Evolutionary conservation across 169 alveolate genomes (phyloP).

Genomic region (Babesia bigemina): DNA sequence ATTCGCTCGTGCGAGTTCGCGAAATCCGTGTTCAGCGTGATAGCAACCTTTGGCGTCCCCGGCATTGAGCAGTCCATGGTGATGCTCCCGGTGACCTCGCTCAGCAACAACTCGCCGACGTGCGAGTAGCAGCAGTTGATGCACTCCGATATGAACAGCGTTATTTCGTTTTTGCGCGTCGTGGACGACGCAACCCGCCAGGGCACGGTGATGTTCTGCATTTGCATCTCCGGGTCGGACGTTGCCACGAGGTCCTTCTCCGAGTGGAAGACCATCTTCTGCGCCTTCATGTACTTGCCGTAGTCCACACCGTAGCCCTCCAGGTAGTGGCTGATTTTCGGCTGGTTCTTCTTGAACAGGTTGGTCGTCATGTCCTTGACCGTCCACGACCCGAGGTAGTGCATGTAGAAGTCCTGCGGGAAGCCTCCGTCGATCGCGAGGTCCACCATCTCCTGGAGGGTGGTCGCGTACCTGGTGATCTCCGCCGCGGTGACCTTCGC

Average conservation of each 20-base stretch:
- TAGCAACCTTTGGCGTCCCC: constrained; percentile 20
- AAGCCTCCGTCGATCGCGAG: constrained; percentile 61
- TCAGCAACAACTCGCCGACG: constrained; percentile 29
- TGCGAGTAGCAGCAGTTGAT: constrained; percentile 18
- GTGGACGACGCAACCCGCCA: constrained; percentile 11
- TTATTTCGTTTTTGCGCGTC: constrained; percentile 9
- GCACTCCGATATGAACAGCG: constrained; percentile 31
- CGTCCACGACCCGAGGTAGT: not conserved
- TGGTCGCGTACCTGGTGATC: constrained; percentile 2
- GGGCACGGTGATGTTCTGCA: not conserved
- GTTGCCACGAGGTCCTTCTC: constrained; percentile 5
- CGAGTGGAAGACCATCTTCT: not conserved
- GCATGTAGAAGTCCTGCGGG: constrained; percentile 48
- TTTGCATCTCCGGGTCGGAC: not conserved
- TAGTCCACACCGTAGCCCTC: constrained; percentile 19
- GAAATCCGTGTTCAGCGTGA: constrained; percentile 39
- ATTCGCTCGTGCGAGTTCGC: not conserved
- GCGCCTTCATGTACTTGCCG: not conserved
- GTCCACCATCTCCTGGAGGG: constrained; percentile 55
- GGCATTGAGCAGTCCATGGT: constrained; percentile 19
- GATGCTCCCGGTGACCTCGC: constrained; percentile 48
- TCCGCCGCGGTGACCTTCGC: constrained; percentile 19
- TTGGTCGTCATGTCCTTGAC: not conserved
- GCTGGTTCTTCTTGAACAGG: not conserved
- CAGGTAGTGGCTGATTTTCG: not conserved